Conservation (phyloP, 1,284 basidiomycete species). For the Microbotryum silenes-acaulis region DNA sequence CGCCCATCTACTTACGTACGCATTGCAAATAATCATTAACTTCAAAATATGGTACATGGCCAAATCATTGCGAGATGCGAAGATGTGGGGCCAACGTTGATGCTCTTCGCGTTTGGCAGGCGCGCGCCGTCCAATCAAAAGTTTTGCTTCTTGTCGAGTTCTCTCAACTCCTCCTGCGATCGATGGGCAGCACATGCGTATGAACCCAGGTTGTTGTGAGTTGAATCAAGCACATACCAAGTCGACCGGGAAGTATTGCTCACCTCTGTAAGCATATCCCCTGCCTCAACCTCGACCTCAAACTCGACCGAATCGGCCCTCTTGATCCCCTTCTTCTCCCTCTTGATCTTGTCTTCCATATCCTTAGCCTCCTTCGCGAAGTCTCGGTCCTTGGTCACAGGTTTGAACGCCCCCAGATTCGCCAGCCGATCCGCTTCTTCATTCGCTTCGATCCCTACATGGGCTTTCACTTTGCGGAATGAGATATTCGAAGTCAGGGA, state of each 20-base stretch:
- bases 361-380: constrained; percentile 36
- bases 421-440: constrained; percentile 67
- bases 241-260: too few relatives aligned
- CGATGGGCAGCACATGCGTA: background rate
- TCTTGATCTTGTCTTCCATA: constrained; percentile 9
- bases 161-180: constrained; percentile 15
- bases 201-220: background rate
- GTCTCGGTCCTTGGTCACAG: constrained; percentile 48
- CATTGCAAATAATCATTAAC: too few relatives aligned
- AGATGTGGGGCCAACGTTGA: too few relatives aligned
- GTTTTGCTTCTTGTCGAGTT: constrained; percentile 12
- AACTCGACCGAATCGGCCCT: constrained; percentile 8
- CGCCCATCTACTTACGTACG: too few relatives aligned
- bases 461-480: constrained; percentile 62
- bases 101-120: background rate
- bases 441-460: constrained; percentile 63
- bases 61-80: too few relatives aligned
- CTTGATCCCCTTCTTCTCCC: background rate
- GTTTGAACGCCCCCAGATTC: constrained; percentile 49
- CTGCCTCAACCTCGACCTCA: constrained; percentile 13
- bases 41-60: too few relatives aligned
- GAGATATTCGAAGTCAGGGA: constrained; percentile 41
- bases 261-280: background rate
- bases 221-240: background rate
- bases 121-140: constrained; percentile 4